These are phyloP conservation scores for Talaromyces sp. DNA, from an alignment of 2,329 filamentous ascomycete genomes.

Conservation along the genomic window DNA sequence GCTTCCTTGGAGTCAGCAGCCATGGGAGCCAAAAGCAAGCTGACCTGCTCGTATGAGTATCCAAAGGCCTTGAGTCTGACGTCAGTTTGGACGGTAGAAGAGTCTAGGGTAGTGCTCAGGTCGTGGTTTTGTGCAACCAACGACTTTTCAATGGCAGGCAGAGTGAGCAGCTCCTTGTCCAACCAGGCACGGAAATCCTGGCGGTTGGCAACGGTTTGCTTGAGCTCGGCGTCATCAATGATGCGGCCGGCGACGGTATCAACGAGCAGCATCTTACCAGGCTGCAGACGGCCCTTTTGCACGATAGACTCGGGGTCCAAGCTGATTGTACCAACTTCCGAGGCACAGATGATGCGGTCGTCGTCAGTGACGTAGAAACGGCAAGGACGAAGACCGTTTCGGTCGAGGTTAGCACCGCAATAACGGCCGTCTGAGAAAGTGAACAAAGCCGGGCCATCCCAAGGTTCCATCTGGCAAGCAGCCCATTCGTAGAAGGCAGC, in stretches of 20 bases:
- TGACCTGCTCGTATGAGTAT: slow-evolving; percentile 94
- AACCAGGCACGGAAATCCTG: slow-evolving; percentile 87
- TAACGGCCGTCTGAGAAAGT: slow-evolving; percentile 95
- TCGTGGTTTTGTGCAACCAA: slow-evolving; percentile 53
- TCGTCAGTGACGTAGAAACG: slow-evolving; percentile 96
- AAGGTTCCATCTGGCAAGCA: slow-evolving; percentile 97
- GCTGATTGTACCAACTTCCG: slow-evolving; percentile 87
- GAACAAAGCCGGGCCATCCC: slow-evolving; percentile 95
- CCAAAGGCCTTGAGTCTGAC: slow-evolving; percentile 79
- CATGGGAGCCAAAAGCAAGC: slow-evolving; percentile 87
- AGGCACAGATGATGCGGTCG: slow-evolving; percentile 94
- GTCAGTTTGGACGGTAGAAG: slow-evolving; percentile 72
- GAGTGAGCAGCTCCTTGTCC: slow-evolving; percentile 74
- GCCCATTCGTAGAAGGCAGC: slow-evolving; percentile 98
- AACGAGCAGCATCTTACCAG: slow-evolving; percentile 92
- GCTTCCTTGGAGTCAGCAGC: slow-evolving; percentile 96
- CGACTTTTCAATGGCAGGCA: slow-evolving; percentile 67
- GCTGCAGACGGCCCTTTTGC: slow-evolving; percentile 89
- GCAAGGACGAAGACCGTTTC: slow-evolving; percentile 91
- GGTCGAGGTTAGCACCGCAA: slow-evolving; percentile 93
- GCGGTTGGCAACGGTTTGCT: slow-evolving; percentile 78
- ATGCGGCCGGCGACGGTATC: slow-evolving; percentile 87
- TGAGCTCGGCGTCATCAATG: slow-evolving; percentile 89
- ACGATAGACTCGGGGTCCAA: slow-evolving; percentile 87
- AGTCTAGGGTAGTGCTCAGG: slow-evolving; percentile 62